A percentile compares a stretch with the other conserved stretches of the same genome.
These are phyloP conservation scores for Fusarium nodosum DNA, from an alignment of 2,329 filamentous ascomycete genomes.

Conservation along the genomic window DNA sequence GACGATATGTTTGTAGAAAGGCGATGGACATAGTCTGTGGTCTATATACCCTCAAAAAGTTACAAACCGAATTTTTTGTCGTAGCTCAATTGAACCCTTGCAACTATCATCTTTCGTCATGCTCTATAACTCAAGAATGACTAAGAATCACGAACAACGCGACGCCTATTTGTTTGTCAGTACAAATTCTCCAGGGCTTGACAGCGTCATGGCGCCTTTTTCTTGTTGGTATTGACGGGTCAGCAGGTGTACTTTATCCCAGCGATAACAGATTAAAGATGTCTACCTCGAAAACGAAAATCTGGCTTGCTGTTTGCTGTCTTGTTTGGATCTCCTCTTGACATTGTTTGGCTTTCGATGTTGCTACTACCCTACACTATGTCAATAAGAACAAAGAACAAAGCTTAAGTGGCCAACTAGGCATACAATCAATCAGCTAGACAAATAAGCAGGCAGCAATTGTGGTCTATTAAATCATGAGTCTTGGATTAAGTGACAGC, in stretches of 20 bases:
- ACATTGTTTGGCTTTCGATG: background rate
- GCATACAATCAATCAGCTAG: background rate
- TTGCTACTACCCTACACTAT: background rate
- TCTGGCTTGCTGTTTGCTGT: background rate
- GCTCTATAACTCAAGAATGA: background rate
- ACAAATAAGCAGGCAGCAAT: background rate
- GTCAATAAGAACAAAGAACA: background rate
- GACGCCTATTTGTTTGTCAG: background rate
- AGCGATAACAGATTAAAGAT: too few species aligned
- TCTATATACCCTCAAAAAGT: background rate
- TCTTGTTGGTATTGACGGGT: too few species aligned
- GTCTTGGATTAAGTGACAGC: background rate
- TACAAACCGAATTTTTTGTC: background rate
- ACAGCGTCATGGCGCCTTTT: too few species aligned
- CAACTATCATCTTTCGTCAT: background rate
- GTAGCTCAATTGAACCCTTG: background rate
- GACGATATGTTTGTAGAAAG: background rate
- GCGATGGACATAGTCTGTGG: background rate
- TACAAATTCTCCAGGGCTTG: background rate
- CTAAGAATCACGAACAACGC: background rate
- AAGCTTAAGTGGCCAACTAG: background rate
- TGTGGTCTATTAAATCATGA: background rate
- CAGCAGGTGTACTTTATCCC: background rate
- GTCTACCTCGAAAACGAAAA: too few species aligned
- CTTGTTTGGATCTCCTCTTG: background rate